phyloP scores from a whole-genome alignment of 1,284 basidiomycete genomes.

The Pulveroboletus ridleyi region DNA sequence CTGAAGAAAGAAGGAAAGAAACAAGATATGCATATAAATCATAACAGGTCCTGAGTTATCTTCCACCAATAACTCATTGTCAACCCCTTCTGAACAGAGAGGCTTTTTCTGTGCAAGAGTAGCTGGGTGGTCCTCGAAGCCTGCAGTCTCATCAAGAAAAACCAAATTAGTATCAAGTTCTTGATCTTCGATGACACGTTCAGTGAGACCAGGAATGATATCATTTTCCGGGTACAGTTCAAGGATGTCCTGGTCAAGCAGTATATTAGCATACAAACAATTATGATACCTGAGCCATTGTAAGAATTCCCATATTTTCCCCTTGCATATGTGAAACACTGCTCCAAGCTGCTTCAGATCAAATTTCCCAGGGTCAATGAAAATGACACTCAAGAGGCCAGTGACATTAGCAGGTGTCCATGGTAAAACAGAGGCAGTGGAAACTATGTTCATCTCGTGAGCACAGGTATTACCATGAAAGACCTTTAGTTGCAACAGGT shows the following conservation, averaged over 20 bases:
- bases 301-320: background rate
- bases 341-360: background rate
- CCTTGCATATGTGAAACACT: background rate
- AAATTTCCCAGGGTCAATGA: background rate
- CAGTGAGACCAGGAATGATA: background rate
- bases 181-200: background rate
- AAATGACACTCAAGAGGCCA: background rate
- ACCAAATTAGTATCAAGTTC: background rate
- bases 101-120: background rate
- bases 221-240: background rate
- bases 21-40: no score
- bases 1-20: no score
- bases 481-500: no score
- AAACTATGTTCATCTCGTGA: background rate
- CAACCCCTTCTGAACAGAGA: no score
- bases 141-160: background rate
- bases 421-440: no score
- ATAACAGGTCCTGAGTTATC: background rate
- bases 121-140: background rate
- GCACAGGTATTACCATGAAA: no score
- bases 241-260: background rate
- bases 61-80: no score
- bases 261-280: background rate
- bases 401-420: background rate
- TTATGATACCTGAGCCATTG: background rate